Evolutionary conservation across 2,329 filamentous ascomycete species (phyloP), one percentile per base, ranked within the genome.

Genomic region (Monascus ruber): DNA sequence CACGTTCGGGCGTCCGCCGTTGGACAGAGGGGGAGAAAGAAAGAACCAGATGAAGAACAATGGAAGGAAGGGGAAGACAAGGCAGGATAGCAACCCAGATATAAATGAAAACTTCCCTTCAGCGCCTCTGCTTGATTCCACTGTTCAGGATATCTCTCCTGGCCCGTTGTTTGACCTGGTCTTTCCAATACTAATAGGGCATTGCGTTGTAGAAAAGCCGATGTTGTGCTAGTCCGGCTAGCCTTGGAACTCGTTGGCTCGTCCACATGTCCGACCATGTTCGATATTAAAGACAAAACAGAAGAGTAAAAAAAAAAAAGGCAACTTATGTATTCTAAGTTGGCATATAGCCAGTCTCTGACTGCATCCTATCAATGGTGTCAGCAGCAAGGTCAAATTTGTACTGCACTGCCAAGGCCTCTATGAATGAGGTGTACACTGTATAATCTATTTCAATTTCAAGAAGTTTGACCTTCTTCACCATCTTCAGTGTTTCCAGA

Each of bases 371-470:
- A 47, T 78, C 70, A 33, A 94, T 68, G 27, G 85, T 66, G 41
- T 70, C 65, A 49, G 79, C 75, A 2, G 79, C 79, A 50, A 83
- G 78, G 17, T 84, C 76, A 35, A 85, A 71, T 36, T 81, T 71
- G 24, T 78, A 80, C 47, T 85, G 83, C 3, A 79, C 79, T 0
- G 83, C 84, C 40, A 94, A 60, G 0, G 84, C 84, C 6, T 79
- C 83, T 35, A 83, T 69, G 57, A 94, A 96, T 1, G 81, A 78
- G 17, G 76, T 76, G 63, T 85, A 89, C 8, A 96, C 75, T 2
- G 72, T 61, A 24, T 74, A 72, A 31, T 86, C 83, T 24, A 94
- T 71, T 32, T 85, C 81, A 38, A 96, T 73, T 26, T 91, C 85
- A 72, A 93, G 81, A 40, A 72, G 61, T 38, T 76, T 75, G 32